Evolutionary conservation across 805 yeast species (phyloP).

Genomic region (Grigorovia yakushimaensis): DNA sequence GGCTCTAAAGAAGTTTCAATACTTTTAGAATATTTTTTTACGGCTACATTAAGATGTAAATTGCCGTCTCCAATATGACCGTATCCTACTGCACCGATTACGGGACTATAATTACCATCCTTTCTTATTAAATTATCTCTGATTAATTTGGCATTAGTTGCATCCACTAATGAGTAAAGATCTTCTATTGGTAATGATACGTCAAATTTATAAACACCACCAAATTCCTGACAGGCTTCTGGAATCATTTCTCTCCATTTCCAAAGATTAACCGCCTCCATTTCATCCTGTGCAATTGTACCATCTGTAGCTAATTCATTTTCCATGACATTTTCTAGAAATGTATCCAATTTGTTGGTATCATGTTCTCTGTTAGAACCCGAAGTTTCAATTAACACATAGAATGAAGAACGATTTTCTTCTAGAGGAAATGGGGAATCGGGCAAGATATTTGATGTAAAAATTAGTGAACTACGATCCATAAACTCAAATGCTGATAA

Average conservation of each 20-base stretch:
- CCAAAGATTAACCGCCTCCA: slow-evolving; percentile 80
- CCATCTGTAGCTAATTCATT: slow-evolving; percentile 83
- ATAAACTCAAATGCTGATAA: slow-evolving; percentile 89
- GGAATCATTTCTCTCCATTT: slow-evolving; percentile 92
- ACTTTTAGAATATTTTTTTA: slow-evolving; percentile 66
- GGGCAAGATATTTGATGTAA: slow-evolving; percentile 54
- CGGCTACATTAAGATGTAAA: slow-evolving; percentile 86
- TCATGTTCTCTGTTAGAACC: slow-evolving; percentile 93
- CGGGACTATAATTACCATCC: slow-evolving; percentile 48
- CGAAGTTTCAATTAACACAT: slow-evolving; percentile 87
- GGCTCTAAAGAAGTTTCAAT: slow-evolving; percentile 85
- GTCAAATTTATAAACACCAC: slow-evolving; percentile 96
- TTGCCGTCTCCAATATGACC: slow-evolving; percentile 99
- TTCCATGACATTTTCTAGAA: slow-evolving; percentile 79
- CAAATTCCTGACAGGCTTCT: slow-evolving; percentile 74
- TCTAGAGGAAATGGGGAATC: slow-evolving; percentile 62
- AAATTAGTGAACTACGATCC: slow-evolving; percentile 62
- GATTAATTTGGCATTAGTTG: slow-evolving; percentile 50
- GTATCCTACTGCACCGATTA: slow-evolving; percentile 83
- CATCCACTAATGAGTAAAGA: slow-evolving; percentile 75
- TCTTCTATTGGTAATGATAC: slow-evolving; percentile 81
- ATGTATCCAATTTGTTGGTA: slow-evolving; percentile 75
- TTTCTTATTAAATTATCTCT: slow-evolving; percentile 45
- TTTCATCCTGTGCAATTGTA: slow-evolving; percentile 89
- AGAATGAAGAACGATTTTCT: slow-evolving; percentile 72